phyloP scores from a whole-genome alignment of 1,284 basidiomycete genomes.

The Cutaneotrichosporon spelunceum region DNA sequence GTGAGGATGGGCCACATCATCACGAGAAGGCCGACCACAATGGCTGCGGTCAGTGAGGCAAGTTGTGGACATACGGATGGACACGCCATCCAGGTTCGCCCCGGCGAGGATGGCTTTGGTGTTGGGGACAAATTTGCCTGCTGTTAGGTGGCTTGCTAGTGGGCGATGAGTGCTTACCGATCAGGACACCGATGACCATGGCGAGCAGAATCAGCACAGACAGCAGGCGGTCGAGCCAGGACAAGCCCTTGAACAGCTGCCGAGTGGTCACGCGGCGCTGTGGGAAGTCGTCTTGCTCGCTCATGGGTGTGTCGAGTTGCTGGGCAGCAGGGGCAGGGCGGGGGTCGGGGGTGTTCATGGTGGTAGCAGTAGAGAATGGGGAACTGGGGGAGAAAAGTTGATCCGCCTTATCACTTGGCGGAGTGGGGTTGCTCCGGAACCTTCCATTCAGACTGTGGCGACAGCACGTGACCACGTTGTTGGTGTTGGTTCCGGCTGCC shows the following conservation, averaged over 20 bases:
- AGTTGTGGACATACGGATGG: constrained; percentile 39
- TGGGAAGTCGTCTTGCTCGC: background rate
- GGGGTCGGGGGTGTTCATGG: background rate
- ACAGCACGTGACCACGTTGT: too few species aligned
- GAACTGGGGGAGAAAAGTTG: background rate
- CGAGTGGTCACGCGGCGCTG: background rate
- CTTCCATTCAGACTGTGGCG: too few species aligned
- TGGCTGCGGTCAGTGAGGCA: constrained; percentile 55
- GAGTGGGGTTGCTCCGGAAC: background rate
- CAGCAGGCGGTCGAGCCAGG: constrained; percentile 64
- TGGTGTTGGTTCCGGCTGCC: too few species aligned
- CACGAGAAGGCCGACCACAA: constrained; percentile 70
- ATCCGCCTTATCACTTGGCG: background rate
- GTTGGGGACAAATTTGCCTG: constrained; percentile 33
- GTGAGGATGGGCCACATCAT: constrained; percentile 85
- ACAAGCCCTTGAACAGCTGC: constrained; percentile 35
- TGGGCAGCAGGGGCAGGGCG: background rate
- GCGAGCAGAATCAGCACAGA: constrained; percentile 68
- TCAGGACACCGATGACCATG: constrained; percentile 76
- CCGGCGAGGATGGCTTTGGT: constrained; percentile 31
- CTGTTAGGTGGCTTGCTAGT: constrained; percentile 55
- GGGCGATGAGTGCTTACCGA: constrained; percentile 59
- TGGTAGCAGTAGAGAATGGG: background rate
- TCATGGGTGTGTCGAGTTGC: too few species aligned
- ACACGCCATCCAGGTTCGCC: constrained; percentile 44